These are phyloP conservation scores for Microbotryum lychnidis-dioicae DNA, from an alignment of 1,284 basidiomycete species.

Conservation along the genomic window DNA sequence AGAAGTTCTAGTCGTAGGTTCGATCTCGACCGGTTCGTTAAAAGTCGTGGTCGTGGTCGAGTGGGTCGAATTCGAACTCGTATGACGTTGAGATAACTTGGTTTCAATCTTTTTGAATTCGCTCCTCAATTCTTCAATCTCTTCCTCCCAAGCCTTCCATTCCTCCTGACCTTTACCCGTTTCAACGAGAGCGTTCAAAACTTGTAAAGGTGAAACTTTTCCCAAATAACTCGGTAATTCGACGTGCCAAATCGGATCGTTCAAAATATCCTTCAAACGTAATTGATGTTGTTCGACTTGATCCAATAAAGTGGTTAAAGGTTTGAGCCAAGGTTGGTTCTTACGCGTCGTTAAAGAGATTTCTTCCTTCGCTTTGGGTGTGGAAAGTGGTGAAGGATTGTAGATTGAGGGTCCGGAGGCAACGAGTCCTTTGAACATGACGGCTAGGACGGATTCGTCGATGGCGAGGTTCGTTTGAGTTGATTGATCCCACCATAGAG, in stretches of 20 bases:
- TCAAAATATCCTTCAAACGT: conserved; percentile 12
- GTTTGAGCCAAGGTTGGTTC: background rate
- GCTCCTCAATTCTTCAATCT: conserved; percentile 2
- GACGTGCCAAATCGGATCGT: conserved; percentile 25
- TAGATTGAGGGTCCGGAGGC: conserved; percentile 18
- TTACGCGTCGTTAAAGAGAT: background rate
- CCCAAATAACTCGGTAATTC: conserved; percentile 24
- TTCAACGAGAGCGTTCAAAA: conserved; percentile 20
- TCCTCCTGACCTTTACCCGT: conserved; percentile 15
- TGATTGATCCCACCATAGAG: conserved; percentile 16
- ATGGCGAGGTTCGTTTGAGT: conserved; percentile 16
- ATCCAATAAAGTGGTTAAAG: background rate
- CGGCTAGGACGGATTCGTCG: conserved; percentile 30
- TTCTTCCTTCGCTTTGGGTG: conserved; percentile 3
- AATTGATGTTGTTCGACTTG: background rate
- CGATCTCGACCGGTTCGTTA: background rate
- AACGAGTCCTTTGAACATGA: conserved; percentile 34
- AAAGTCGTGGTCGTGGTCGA: conserved; percentile 7
- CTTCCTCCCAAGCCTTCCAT: conserved; percentile 24
- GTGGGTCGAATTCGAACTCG: background rate
- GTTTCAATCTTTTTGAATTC: background rate
- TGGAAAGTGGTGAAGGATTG: conserved; percentile 7
- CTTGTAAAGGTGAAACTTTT: conserved; percentile 10
- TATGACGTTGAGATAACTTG: too few species aligned
- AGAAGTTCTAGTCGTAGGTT: too few species aligned